Evolutionary conservation across 139 green algal species (phyloP), one percentile per base, ranked within the genome.

Genomic region (Chlorella vulgaris): DNA sequence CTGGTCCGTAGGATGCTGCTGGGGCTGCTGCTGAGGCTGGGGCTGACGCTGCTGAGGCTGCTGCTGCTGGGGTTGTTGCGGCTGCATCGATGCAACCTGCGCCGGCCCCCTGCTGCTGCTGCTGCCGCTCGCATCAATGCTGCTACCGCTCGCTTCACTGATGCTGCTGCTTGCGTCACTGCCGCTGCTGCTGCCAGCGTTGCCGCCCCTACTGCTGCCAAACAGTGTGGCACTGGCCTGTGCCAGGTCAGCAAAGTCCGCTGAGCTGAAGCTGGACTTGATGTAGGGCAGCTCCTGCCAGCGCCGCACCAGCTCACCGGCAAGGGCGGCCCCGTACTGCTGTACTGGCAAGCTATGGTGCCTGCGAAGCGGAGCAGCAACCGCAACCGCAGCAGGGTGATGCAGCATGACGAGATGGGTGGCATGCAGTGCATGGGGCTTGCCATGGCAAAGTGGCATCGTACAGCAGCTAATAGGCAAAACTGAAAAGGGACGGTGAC

Each of bases 201-300:
- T 39, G 22, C 28, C 24, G 35, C 33, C 31, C 35, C 7, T 3
- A 24, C 58, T 3, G 75, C 60, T 29, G 43, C 60, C 73, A 68
- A 80, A 84, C 63, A 84, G 28, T 7, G 24, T 22, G 1, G 76
- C 83, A 7, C 40, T 42, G 13, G 76, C 60, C 31, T 39, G 47
- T 10, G 39, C 65, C 77, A 87, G 51, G 51, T 85, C 78, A 39
- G 83, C 77, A 62, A 78, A 85, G 21, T 85, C 83, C 5, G 51
- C 68, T 50, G 73, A 78, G 0, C 42, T 65, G 4, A 78, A 31
- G 35, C 55, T 36, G n/a, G 50, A 33, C 38, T 76, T 76, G 0
- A 87, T 43, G 36, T 87, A 83, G 21, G 83, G 78, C 42, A 47
- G 7, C 0, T 4, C n/a, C 22, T 74, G 35, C 62, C 83, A 55